Conservation (phyloP, 2,329 filamentous ascomycete species). For the Niveomyces coronatus region DNA sequence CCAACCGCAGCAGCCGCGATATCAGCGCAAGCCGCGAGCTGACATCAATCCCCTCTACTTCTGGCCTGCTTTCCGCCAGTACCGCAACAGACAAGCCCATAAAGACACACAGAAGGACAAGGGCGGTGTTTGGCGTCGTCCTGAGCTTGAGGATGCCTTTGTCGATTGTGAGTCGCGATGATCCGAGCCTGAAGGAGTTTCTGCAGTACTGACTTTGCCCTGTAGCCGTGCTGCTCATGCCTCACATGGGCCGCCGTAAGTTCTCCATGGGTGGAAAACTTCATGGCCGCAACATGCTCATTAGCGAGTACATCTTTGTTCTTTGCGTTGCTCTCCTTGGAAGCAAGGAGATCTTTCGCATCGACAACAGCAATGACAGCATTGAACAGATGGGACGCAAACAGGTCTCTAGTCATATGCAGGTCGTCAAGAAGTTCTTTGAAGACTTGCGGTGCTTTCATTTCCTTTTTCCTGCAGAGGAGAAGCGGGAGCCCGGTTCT, state of each 20-base stretch:
- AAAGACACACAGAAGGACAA: slow-evolving; percentile 51
- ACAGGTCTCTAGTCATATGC: slow-evolving; percentile 61
- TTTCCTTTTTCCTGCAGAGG: slow-evolving; percentile 47
- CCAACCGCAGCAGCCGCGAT: slow-evolving; percentile 23
- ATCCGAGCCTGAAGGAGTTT: slow-evolving; percentile 17
- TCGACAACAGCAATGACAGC: slow-evolving; percentile 33
- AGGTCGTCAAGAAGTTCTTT: slow-evolving; percentile 59
- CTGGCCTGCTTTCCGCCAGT: slow-evolving; percentile 53
- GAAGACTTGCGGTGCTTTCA: slow-evolving; percentile 51
- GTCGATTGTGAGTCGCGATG: slow-evolving; percentile 45
- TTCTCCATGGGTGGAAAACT: slow-evolving; percentile 53
- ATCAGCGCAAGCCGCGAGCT: slow-evolving; percentile 25
- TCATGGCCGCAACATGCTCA: slow-evolving; percentile 60
- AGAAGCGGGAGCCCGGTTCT: slow-evolving; percentile 46
- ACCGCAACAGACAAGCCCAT: slow-evolving; percentile 53
- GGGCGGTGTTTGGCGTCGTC: slow-evolving; percentile 41
- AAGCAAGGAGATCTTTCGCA: slow-evolving; percentile 32
- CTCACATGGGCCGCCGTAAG: slow-evolving; percentile 56
- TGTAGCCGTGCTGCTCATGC: slow-evolving; percentile 53
- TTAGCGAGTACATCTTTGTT: slow-evolving; percentile 53
- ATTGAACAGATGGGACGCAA: slow-evolving; percentile 45
- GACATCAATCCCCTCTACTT: slow-evolving; percentile 49
- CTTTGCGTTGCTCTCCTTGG: slow-evolving; percentile 28
- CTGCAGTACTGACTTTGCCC: not conserved
- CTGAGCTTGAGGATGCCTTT: slow-evolving; percentile 55